phyloP scores from a whole-genome alignment of 2,329 filamentous ascomycete genomes.

The Purpureocillium lavendulum region DNA sequence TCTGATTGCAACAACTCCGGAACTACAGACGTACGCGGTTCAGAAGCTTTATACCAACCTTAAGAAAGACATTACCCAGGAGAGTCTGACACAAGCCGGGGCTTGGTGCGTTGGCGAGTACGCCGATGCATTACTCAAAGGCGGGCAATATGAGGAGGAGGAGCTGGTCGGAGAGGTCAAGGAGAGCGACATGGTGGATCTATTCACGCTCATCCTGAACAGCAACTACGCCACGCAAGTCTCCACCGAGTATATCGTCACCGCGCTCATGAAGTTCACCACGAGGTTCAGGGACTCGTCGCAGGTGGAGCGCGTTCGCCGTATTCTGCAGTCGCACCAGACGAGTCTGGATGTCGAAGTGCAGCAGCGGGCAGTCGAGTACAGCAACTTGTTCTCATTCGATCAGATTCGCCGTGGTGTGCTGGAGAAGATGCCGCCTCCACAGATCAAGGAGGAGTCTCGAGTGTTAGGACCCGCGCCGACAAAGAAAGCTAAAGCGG shows the following conservation, averaged over 20 bases:
- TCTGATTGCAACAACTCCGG: slow-evolving; percentile 86
- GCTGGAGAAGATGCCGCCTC: slow-evolving; percentile 93
- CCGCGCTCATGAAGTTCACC: slow-evolving; percentile 88
- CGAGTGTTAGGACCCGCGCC: slow-evolving; percentile 77
- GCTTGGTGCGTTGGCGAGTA: slow-evolving; percentile 98
- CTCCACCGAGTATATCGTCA: slow-evolving; percentile 92
- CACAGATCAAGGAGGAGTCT: slow-evolving; percentile 93
- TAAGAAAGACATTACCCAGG: slow-evolving; percentile 95
- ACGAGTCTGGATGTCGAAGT: slow-evolving; percentile 91
- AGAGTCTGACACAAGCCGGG: slow-evolving; percentile 85
- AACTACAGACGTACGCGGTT: slow-evolving; percentile 91
- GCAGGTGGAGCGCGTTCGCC: slow-evolving; percentile 80
- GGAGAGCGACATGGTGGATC: slow-evolving; percentile 82
- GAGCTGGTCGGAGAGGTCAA: slow-evolving; percentile 74
- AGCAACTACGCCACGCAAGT: slow-evolving; percentile 90
- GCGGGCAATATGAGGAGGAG: slow-evolving; percentile 89
- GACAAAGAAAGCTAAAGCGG: slow-evolving; percentile 55
- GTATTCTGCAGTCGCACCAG: slow-evolving; percentile 68
- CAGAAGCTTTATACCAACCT: slow-evolving; percentile 88
- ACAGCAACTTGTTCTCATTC: slow-evolving; percentile 85
- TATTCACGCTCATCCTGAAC: slow-evolving; percentile 88
- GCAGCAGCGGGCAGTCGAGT: slow-evolving; percentile 92
- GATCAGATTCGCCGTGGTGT: slow-evolving; percentile 84
- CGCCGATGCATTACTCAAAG: slow-evolving; percentile 79
- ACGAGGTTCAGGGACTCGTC: slow-evolving; percentile 74